These are phyloP conservation scores for Euryodendron excelsum DNA, from an alignment of 148 eudicot species.

Conservation along the genomic window DNA sequence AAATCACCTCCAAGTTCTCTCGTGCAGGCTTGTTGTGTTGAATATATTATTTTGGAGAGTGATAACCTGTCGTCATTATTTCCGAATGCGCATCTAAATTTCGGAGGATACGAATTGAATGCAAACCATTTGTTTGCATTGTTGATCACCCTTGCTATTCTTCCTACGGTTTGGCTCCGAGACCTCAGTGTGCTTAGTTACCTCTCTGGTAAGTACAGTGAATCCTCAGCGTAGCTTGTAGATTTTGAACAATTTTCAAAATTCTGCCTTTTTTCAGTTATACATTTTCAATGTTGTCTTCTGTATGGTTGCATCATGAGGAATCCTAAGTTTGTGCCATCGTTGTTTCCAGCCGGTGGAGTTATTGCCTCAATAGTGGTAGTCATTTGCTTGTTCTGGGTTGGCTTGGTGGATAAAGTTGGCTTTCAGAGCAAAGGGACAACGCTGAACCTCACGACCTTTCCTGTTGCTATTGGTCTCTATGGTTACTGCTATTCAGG, in stretches of 20 bases:
- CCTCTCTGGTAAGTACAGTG: conserved; percentile 65
- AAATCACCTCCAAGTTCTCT: conserved; percentile 11
- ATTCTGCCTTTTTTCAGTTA: neutral
- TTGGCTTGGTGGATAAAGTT: conserved; percentile 74
- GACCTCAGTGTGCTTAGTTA: conserved; percentile 83
- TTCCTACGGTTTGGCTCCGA: conserved; percentile 87
- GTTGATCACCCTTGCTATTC: conserved; percentile 61
- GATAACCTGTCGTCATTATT: conserved; percentile 84
- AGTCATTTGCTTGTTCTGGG: conserved; percentile 75
- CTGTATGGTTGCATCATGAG: neutral
- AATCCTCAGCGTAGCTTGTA: neutral
- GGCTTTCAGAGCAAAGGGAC: conserved; percentile 55
- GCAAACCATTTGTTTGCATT: conserved; percentile 71
- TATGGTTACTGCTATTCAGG: conserved; percentile 93
- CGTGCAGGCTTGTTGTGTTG: conserved; percentile 81
- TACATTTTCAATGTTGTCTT: neutral
- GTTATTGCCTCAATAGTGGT: conserved; percentile 82
- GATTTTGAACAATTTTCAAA: neutral
- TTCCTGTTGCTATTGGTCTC: conserved; percentile 91
- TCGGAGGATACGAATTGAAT: conserved; percentile 45
- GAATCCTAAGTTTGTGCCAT: neutral
- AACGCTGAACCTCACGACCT: conserved; percentile 55
- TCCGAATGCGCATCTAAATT: conserved; percentile 66
- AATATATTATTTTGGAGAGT: conserved; percentile 85
- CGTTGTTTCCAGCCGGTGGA: conserved; percentile 76